Evolutionary conservation across 202 grass and related monocot species (phyloP), one percentile per base, ranked within the genome.

Genomic region (Elaeis oleifera): DNA sequence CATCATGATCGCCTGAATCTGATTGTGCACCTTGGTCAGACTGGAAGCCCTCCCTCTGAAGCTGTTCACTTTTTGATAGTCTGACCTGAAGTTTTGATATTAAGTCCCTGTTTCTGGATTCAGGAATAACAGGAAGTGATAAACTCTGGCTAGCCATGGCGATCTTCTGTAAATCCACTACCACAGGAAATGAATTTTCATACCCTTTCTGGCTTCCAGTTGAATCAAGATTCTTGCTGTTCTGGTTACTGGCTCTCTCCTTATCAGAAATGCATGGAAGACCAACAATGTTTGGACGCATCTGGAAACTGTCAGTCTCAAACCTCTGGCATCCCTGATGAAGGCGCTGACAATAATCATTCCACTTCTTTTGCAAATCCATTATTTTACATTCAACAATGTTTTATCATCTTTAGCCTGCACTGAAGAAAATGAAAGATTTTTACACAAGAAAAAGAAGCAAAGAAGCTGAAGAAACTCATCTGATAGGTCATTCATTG

Each of bases 351-450:
- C 94, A 92, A 65, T 82, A 80, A 9, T 92, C 88, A 0, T 76
- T 92, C 94, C 88, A 97, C 51, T 97, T 97, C 74, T 86, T 89
- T 56, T 80, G 72, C 29, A 99, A 63, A 71, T 99, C 84, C 63
- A 74, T 15, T 24, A 89, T 77, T 77, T 99, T 17, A 80, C 77
- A 57, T 92, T 86, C 75, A 92, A 71, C 26, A 86, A 71, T 77
- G 70, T 60, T 54, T 84, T 77, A 79, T 77, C 78, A 77, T 84
- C 94, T 80, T 82, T 83, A 83, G 53, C 78, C 94, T 92, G 88
- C 77, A 92, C 61, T 82, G 74, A 75, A 88, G 75, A 72, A 84
- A 83, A 58, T 70, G 66, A 21, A 68, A 74, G 61, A 65, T 68
- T 82, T 82, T 80, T 80, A 87, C 80, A 78, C 75, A 62, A 79